phyloP scores from a whole-genome alignment of 306 rosid genomes.

The Quercus mongolica region DNA sequence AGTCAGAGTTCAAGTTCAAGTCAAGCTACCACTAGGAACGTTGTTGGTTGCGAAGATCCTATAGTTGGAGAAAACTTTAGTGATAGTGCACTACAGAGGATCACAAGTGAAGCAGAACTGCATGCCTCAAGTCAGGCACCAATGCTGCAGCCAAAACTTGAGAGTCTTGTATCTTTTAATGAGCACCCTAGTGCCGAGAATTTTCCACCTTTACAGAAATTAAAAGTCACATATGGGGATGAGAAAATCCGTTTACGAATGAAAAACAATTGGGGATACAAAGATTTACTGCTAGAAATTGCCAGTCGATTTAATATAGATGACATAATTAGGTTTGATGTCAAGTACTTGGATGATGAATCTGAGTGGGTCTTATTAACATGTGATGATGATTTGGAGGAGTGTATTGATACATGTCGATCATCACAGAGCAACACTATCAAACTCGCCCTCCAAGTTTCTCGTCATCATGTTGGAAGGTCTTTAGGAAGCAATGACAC shows the following conservation, averaged over 20 bases:
- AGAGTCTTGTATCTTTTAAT: constrained; percentile 54
- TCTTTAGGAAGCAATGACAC: constrained; percentile 27
- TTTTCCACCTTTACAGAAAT: constrained; percentile 14
- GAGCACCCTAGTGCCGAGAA: constrained; percentile 33
- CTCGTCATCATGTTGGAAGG: constrained; percentile 32
- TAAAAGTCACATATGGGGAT: constrained; percentile 73
- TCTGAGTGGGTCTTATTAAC: constrained; percentile 87
- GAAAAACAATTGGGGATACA: constrained; percentile 44
- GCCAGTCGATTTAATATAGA: constrained; percentile 52
- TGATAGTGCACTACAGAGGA: constrained; percentile 50
- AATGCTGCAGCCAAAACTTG: constrained; percentile 49
- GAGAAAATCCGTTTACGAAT: constrained; percentile 77
- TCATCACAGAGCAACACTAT: constrained; percentile 49
- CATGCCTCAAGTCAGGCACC: constrained; percentile 30
- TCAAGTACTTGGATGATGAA: constrained; percentile 94
- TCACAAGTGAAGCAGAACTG: constrained; percentile 68
- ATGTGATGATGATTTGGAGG: constrained; percentile 88
- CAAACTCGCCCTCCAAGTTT: constrained; percentile 63
- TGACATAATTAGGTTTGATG: constrained; percentile 56
- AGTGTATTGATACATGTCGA: constrained; percentile 77
- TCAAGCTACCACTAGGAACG: constrained; percentile 34
- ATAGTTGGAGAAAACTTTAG: constrained; percentile 34
- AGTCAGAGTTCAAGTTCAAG: constrained; percentile 76
- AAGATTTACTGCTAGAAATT: constrained; percentile 60
- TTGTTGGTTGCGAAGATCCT: constrained; percentile 35